phyloP scores from a whole-genome alignment of 2,329 filamentous ascomycete species.

The Aspergillus quadrilineatus region DNA sequence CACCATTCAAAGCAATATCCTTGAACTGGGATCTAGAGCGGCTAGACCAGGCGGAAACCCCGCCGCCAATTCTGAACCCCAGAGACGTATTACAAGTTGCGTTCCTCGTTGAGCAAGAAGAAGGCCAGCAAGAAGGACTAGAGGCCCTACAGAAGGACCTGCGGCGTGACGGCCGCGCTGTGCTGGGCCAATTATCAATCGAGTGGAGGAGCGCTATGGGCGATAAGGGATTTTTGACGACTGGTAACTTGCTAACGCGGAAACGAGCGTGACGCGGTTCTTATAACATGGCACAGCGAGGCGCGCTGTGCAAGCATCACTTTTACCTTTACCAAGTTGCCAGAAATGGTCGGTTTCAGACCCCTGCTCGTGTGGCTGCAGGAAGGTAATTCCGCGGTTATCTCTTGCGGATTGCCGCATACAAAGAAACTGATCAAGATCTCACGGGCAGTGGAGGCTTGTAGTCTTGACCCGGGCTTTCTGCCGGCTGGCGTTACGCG shows the following conservation, averaged over 20 bases:
- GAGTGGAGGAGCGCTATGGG: constrained; percentile 91
- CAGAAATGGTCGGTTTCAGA: no score
- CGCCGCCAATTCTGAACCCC: constrained; percentile 55
- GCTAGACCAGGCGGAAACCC: constrained; percentile 29
- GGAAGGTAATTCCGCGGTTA: no score
- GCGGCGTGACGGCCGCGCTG: constrained; percentile 52
- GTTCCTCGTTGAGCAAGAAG: constrained; percentile 60
- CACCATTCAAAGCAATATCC: constrained; percentile 54
- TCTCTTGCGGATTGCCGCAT: no score
- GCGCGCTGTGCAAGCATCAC: no score
- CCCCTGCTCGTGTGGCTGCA: no score
- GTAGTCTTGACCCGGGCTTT: no score
- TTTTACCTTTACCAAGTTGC: no score
- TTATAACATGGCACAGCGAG: no score
- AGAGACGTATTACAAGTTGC: constrained; percentile 65
- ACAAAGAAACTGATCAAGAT: no score
- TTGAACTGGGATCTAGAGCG: constrained; percentile 55
- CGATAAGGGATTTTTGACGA: constrained; percentile 81
- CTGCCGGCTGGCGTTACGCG: no score
- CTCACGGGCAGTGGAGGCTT: no score
- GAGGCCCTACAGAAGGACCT: constrained; percentile 55
- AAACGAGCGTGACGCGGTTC: constrained; percentile 32
- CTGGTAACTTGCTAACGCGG: constrained; percentile 67
- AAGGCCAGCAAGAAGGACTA: constrained; percentile 44
- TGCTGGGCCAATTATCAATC: constrained; percentile 79